These are phyloP conservation scores for Cladosporium sphaerospermum DNA, from an alignment of 2,329 filamentous ascomycete genomes.

Conservation along the genomic window DNA sequence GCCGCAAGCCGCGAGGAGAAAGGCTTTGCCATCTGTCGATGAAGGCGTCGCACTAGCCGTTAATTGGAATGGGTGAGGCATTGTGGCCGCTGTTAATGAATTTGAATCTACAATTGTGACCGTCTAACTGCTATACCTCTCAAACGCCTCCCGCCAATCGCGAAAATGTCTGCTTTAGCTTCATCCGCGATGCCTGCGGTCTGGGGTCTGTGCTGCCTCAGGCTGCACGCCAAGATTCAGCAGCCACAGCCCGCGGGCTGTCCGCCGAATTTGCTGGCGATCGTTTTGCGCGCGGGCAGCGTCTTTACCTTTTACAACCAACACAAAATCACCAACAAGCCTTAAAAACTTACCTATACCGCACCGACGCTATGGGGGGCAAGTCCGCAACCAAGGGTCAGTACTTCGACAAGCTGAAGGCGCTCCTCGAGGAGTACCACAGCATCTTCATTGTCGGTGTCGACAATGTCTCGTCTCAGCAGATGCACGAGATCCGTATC, in stretches of 20 bases:
- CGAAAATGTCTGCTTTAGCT: background rate
- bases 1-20: slow-evolving; percentile 69
- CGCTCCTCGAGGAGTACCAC: slow-evolving; percentile 90
- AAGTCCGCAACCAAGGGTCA: slow-evolving; percentile 87
- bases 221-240: too few relatives aligned
- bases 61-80: slow-evolving; percentile 39
- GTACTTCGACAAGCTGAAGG: slow-evolving; percentile 99
- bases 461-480: slow-evolving; percentile 99
- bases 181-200: background rate
- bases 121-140: background rate
- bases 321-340: slow-evolving; percentile 10
- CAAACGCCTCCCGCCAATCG: background rate
- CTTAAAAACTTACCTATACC: slow-evolving; percentile 31
- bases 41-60: slow-evolving; percentile 24
- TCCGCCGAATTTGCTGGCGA: slow-evolving; percentile 7
- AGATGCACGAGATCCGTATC: slow-evolving; percentile 99
- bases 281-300: background rate
- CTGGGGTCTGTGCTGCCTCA: too few relatives aligned
- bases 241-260: too few relatives aligned
- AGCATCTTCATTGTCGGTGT: slow-evolving; percentile 77
- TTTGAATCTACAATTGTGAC: background rate
- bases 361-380: slow-evolving; percentile 41
- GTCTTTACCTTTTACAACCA: background rate
- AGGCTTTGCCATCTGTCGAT: slow-evolving; percentile 27
- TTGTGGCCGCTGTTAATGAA: slow-evolving; percentile 2